phyloP scores from a whole-genome alignment of 169 alveolate genomes.

The Plasmodium coatneyi region DNA sequence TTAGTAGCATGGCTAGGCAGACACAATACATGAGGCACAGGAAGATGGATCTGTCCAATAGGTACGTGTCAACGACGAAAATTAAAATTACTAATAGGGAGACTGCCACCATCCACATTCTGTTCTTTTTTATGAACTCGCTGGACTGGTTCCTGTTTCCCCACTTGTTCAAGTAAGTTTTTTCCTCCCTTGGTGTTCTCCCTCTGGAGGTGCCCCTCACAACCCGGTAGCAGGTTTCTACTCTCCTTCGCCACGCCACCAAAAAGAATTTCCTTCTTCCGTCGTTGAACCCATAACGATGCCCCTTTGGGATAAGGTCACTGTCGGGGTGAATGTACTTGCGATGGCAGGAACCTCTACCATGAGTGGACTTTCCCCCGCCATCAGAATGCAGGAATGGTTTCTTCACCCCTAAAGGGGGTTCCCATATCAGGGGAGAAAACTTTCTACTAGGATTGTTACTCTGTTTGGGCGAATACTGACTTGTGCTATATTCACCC shows the following conservation, averaged over 20 bases:
- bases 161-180: neutral
- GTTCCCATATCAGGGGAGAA: neutral
- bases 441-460: neutral
- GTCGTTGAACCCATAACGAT: neutral
- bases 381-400: neutral
- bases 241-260: neutral
- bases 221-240: neutral
- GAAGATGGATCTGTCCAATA: conserved; percentile 4
- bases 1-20: neutral
- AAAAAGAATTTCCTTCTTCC: neutral
- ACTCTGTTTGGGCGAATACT: neutral
- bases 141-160: conserved; percentile 2
- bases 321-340: neutral
- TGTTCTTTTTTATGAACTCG: neutral
- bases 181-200: neutral
- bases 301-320: neutral
- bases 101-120: neutral
- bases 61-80: conserved; percentile 4
- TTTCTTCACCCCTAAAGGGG: neutral
- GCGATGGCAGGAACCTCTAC: neutral
- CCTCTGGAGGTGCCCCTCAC: neutral
- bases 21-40: conserved; percentile 11
- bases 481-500: neutral
- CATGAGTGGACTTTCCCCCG: neutral
- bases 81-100: conserved; percentile 20